Base-by-base conservation (phyloP, 495 filamentous ascomycete species). In the Tetracladium marchalianum region DNA sequence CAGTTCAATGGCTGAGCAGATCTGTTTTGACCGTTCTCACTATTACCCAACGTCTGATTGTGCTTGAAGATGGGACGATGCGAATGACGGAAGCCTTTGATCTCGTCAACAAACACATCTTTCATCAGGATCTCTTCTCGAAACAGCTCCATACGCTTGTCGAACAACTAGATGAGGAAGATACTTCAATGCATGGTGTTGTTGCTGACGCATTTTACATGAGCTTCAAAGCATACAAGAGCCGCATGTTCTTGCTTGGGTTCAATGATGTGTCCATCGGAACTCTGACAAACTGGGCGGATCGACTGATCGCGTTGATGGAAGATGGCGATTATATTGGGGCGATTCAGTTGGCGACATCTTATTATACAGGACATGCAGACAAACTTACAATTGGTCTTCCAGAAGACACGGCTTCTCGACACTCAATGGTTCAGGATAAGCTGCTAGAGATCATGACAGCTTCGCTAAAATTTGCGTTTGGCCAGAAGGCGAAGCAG, bases 151-250 rank as follows among this genome's bases (percentile, higher is more conserved):
- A 85, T 57, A 71, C 71, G 33, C 69, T 98, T 33, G 87, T 97
- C 12, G 90, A 96, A 58, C 80, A 87, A 48, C 69, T 92, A 39
- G 84, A 95, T 49, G 88, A 94, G 56, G 81, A 90, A 35, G 87
- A 95, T 49, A 75, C 76, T 1, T 84, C 85, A 2, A 88, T 95
- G 82, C 92, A 96, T 64, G 89, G 90, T 1, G 88, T 95, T 15
- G 87, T 98, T 37, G 90, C 90, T 11, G 93, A 98, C 69, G 92
- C 93, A 12, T 98, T 95, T 54, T 85, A 92, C 58, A 95, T 95
- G 82, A 96, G 93, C 60, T 90, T 97, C 62, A 86, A 85, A 50
- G 77, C 86, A 4, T 96, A 96, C 63, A 98, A 97, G 63, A 89
- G 93, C 12, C 80, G 92, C 11, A 69, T 95, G 36, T 98, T 97